Conservation (phyloP, 1,284 basidiomycete genomes). For the Pterulicium gracile region DNA sequence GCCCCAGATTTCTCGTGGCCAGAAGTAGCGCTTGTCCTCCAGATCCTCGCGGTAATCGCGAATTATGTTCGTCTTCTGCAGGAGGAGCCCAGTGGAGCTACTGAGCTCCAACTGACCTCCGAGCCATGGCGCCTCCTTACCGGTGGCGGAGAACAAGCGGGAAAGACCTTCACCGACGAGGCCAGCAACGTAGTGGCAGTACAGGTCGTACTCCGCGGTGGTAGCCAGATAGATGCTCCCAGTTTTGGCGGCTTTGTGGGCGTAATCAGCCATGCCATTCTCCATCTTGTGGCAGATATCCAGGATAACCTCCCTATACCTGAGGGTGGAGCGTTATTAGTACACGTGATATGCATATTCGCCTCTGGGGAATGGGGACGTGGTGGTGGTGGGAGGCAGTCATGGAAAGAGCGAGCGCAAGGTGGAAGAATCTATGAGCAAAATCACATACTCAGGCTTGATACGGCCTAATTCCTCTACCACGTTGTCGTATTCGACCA, state of each 20-base stretch:
- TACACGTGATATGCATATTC: constrained; percentile 5
- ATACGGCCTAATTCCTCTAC: constrained; percentile 76
- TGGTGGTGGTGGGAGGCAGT: background rate
- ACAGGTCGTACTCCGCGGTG: constrained; percentile 85
- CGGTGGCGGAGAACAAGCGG: constrained; percentile 80
- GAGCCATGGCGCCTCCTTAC: constrained; percentile 75
- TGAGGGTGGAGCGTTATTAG: constrained; percentile 18
- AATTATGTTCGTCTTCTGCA: constrained; percentile 99
- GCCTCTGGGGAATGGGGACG: background rate
- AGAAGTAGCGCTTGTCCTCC: constrained; percentile 83
- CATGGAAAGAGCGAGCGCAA: no score
- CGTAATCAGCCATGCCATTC: constrained; percentile 92
- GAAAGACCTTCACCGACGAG: constrained; percentile 96
- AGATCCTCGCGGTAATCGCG: constrained; percentile 93
- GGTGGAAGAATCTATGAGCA: constrained; percentile 4
- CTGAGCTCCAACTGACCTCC: constrained; percentile 78
- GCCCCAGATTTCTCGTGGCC: constrained; percentile 92
- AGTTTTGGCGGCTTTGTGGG: constrained; percentile 69
- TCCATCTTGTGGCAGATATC: constrained; percentile 86
- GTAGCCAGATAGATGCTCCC: constrained; percentile 62
- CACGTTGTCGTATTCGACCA: constrained; percentile 81
- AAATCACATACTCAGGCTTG: constrained; percentile 41
- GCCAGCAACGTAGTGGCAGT: constrained; percentile 98
- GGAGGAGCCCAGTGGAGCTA: constrained; percentile 93
- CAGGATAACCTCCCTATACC: constrained; percentile 76